phyloP scores from a whole-genome alignment of 1,139 yeast genomes.

The Kluyveromyces sp. region DNA sequence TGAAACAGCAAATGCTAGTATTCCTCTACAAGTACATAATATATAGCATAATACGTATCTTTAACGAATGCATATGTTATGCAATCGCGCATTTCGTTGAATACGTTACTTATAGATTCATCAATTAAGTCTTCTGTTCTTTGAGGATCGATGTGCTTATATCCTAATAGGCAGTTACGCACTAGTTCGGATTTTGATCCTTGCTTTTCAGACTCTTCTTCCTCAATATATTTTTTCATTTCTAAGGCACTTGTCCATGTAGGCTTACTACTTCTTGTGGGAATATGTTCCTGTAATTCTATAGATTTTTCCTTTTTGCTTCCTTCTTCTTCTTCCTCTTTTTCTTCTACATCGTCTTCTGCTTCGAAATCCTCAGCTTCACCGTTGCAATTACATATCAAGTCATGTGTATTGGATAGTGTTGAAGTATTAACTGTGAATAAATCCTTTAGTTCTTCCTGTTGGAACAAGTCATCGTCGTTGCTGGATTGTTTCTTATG shows the following conservation, averaged over 20 bases:
- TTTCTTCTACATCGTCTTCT: conserved; percentile 8
- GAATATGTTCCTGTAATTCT: no score
- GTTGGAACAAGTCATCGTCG: conserved; percentile 45
- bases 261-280: conserved; percentile 3
- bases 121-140: conserved; percentile 14
- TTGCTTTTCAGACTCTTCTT: conserved; percentile 23
- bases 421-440: conserved; percentile 53
- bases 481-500: conserved; percentile 31
- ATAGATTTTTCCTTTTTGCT: background rate
- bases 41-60: background rate
- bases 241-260: conserved; percentile 51
- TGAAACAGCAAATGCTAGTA: background rate
- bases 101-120: conserved; percentile 17
- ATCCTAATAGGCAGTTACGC: conserved; percentile 49
- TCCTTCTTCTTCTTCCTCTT: conserved; percentile 10
- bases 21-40: no score
- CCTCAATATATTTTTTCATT: conserved; percentile 33
- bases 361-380: conserved; percentile 24
- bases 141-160: conserved; percentile 51
- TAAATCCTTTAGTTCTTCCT: conserved; percentile 63
- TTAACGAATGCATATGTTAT: conserved; percentile 26
- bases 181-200: conserved; percentile 36
- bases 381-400: conserved; percentile 65
- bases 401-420: conserved; percentile 71
- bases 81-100: conserved; percentile 9